These are phyloP conservation scores for Neoboletus magnificus DNA, from an alignment of 768 basidiomycete species.

Conservation along the genomic window DNA sequence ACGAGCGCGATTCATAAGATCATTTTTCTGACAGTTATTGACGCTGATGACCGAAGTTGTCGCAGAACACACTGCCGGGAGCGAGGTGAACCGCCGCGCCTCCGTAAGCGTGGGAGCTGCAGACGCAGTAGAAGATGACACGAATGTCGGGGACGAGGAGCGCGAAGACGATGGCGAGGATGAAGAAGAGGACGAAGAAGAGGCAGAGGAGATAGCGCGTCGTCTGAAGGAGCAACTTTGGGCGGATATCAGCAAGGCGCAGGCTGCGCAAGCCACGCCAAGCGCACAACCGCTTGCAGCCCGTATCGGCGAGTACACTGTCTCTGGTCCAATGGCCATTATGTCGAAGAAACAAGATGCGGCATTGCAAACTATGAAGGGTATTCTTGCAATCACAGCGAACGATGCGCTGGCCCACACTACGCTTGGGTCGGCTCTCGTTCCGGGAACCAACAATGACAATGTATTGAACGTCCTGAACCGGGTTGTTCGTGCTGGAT, in stretches of 20 bases:
- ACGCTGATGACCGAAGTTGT: slow-evolving; percentile 14
- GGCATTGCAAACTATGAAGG: slow-evolving; percentile 60
- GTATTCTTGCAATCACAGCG: slow-evolving; percentile 55
- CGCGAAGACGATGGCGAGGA: slow-evolving; percentile 53
- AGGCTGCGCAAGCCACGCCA: slow-evolving; percentile 38
- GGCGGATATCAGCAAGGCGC: slow-evolving; percentile 71
- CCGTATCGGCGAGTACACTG: slow-evolving; percentile 1
- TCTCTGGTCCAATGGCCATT: slow-evolving; percentile 8
- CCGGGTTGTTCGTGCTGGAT: slow-evolving; percentile 44
- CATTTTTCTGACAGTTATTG: neutral
- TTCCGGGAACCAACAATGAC: slow-evolving; percentile 43
- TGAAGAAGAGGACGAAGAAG: slow-evolving; percentile 53
- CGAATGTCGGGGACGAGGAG: slow-evolving; percentile 41
- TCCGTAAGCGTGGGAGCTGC: neutral
- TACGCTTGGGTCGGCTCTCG: slow-evolving; percentile 47
- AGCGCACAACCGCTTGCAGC: slow-evolving; percentile 14
- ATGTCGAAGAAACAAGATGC: slow-evolving; percentile 50
- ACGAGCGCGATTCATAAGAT: slow-evolving; percentile 7
- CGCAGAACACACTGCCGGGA: slow-evolving; percentile 3
- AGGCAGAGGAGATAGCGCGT: slow-evolving; percentile 72
- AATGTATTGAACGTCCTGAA: slow-evolving; percentile 58
- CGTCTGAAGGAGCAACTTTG: slow-evolving; percentile 72
- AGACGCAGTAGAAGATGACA: slow-evolving; percentile 23
- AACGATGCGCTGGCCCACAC: slow-evolving; percentile 55
- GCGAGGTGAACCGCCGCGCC: neutral